Conservation (phyloP, 1,139 yeast species). For the Pichia sp. region DNA sequence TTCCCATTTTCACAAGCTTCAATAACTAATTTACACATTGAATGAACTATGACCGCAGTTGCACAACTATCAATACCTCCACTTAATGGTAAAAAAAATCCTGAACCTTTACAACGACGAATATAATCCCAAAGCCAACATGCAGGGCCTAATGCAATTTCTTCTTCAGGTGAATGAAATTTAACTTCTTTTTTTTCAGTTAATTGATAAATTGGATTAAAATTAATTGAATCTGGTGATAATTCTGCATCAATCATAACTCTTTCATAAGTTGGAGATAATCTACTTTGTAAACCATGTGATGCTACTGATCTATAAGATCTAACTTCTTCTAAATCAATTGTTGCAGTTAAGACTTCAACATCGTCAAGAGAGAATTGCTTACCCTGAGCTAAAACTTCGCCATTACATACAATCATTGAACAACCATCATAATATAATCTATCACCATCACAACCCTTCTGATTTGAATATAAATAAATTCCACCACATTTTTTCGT, state of each 20-base stretch:
- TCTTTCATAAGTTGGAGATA: conserved; percentile 51
- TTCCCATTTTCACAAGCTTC: conserved; percentile 61
- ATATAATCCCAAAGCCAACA: conserved; percentile 99
- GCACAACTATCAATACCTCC: conserved; percentile 99
- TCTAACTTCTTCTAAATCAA: conserved; percentile 87
- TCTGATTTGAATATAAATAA: conserved; percentile 86
- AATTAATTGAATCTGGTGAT: conserved; percentile 50
- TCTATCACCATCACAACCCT: conserved; percentile 98
- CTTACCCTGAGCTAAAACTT: conserved; percentile 84
- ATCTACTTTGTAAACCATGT: conserved; percentile 69
- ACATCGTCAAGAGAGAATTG: conserved; percentile 88
- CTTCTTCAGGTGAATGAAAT: conserved; percentile 85
- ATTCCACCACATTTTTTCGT: conserved; percentile 95
- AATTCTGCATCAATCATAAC: conserved; percentile 57
- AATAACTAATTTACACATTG: conserved; percentile 85
- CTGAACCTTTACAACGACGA: conserved; percentile 82
- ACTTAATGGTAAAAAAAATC: conserved; percentile 85
- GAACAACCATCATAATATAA: conserved; percentile 97
- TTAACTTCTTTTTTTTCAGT: conserved; percentile 43
- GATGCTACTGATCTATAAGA: conserved; percentile 70
- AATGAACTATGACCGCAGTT: conserved; percentile 87
- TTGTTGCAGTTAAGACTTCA: conserved; percentile 88
- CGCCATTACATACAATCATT: conserved; percentile 83
- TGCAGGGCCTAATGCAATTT: conserved; percentile 96
- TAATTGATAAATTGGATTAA: conserved; percentile 63